Conservation (phyloP, 352 stramenopile genomes). For the Globisporangium okanoganense region DNA sequence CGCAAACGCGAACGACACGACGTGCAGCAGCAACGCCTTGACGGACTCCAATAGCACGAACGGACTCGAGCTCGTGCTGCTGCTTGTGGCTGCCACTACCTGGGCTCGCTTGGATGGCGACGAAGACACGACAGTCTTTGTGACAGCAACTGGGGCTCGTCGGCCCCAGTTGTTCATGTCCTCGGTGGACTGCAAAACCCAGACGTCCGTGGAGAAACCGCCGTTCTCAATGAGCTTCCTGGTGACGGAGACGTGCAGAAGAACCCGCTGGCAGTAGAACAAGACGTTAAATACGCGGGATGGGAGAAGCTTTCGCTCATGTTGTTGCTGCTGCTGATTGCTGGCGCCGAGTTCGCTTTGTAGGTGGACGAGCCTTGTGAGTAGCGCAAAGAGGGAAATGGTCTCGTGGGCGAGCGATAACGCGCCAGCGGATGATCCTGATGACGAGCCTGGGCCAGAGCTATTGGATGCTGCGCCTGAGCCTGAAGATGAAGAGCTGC, state of each 20-base stretch:
- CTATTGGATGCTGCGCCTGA: not conserved
- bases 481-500: constrained; percentile 9
- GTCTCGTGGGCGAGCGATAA: constrained; percentile 4
- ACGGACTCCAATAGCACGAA: constrained; percentile 42
- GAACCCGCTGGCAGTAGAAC: constrained; percentile 32
- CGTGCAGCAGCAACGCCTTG: constrained; percentile 30
- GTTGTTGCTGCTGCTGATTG: not conserved
- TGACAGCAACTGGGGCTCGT: not conserved
- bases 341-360: not conserved
- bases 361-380: constrained; percentile 24
- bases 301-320: constrained; percentile 9
- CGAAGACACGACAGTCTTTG: not conserved
- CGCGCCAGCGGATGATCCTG: not conserved
- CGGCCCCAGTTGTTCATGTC: constrained; percentile 15
- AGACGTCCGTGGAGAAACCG: constrained; percentile 24
- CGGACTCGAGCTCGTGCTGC: not conserved
- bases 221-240: constrained; percentile 32
- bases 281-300: constrained; percentile 26
- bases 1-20: constrained; percentile 22
- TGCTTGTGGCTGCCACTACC: not conserved
- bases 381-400: constrained; percentile 26
- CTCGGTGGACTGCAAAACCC: constrained; percentile 13
- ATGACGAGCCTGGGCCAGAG: not conserved
- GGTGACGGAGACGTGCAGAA: constrained; percentile 28
- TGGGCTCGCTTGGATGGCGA: constrained; percentile 1